phyloP scores from a whole-genome alignment of 345 rosid species.

The Melastoma malabathricum region DNA sequence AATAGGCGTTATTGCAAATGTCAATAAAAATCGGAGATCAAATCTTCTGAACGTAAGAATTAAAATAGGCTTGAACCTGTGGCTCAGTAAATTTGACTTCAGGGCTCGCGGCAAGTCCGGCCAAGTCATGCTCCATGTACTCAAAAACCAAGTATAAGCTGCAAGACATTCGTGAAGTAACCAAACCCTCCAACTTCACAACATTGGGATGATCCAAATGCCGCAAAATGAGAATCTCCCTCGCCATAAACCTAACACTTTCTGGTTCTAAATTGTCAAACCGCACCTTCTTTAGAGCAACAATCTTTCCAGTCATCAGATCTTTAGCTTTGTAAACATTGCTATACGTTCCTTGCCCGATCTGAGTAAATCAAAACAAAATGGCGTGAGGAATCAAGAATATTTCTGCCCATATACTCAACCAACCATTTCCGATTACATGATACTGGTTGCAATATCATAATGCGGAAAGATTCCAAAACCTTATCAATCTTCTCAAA shows the following conservation, averaged over 20 bases:
- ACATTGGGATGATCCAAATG: slow-evolving; percentile 89
- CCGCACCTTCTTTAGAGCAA: slow-evolving; percentile 88
- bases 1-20: background rate
- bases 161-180: slow-evolving; percentile 97
- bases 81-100: slow-evolving; percentile 67
- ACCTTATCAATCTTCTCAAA: slow-evolving; percentile 99
- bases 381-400: no score
- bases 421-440: no score
- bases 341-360: slow-evolving; percentile 95
- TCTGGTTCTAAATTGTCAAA: slow-evolving; percentile 92
- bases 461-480: no score
- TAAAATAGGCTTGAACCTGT: slow-evolving; percentile 29
- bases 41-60: background rate
- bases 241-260: slow-evolving; percentile 95
- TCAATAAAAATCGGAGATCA: no score
- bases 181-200: slow-evolving; percentile 84
- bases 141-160: slow-evolving; percentile 82
- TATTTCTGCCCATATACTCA: no score
- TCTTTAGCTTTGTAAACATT: slow-evolving; percentile 97
- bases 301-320: slow-evolving; percentile 57
- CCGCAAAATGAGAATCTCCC: slow-evolving; percentile 88
- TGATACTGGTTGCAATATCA: no score
- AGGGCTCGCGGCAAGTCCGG: slow-evolving; percentile 94
- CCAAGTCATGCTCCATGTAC: slow-evolving; percentile 96
- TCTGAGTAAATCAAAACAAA: slow-evolving; percentile 19